Base-by-base conservation (phyloP, 2,329 filamentous ascomycete genomes). In the Aspergillus versicolor region DNA sequence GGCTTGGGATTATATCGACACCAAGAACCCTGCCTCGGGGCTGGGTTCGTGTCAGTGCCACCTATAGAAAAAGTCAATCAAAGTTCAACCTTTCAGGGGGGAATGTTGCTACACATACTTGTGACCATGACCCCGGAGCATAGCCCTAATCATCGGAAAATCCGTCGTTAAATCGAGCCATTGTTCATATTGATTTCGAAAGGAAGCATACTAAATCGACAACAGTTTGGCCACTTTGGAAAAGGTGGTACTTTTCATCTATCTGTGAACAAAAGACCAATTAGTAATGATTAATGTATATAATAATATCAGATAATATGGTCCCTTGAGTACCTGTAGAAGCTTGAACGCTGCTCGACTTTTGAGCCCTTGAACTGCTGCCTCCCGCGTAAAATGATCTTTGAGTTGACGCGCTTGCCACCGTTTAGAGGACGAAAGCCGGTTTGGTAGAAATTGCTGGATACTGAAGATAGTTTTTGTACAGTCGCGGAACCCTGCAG, bases 261-360 rank as follows among this genome's bases (percentile, higher is more conserved):
- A 99, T 90, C 89, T 92, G 63, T 27, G 43, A 40, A 17, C 5
- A 15, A 37, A n/a, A 48, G 19, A 41, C 13, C 21, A n/a, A 48
- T 49, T 13, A 49, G 21, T 30, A 30, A 30, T 30, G 8, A 30
- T 30, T 30, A n/a, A 40, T 15, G 11, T 24, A 8, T 52, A 51
- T 27, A 37, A 15, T 37, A 15, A 11, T 30, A 48, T 21, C 12
- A 42, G 17, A 30, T 21, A 19, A 44, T 38, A 17, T 34, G 27
- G 6, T 5, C 8, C 17, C 12, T 13, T 22, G 30, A 19, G 9
- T 70, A 91, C 91, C 81, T 97, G 90, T 17, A 97, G 76, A 9
- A 99, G 79, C 75, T 99, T 99, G 74, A 94, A 97, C 0, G 92
- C 94, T 24, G 94, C 94, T 61, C 94, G 86, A 67, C 91, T 95